Percentiles rank a stretch among this genome's conserved stretches.
phyloP scores from a whole-genome alignment of 1,284 basidiomycete species.

The Psilocybe mexicana region DNA sequence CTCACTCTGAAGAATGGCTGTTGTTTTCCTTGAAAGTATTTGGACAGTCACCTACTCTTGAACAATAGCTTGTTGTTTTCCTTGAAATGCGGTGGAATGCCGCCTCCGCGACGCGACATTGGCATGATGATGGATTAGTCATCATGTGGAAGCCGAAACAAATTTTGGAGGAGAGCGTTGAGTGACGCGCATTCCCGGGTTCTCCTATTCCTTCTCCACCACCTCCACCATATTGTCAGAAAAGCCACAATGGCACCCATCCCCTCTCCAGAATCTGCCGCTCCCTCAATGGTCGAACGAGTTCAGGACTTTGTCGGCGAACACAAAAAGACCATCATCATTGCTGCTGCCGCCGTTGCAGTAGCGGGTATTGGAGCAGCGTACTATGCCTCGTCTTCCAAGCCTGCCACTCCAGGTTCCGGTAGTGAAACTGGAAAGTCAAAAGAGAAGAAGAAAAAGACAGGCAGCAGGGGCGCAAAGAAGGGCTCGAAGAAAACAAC shows the following conservation, averaged over 20 bases:
- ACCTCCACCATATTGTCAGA: conserved; percentile 4
- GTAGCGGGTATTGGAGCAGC: conserved; percentile 74
- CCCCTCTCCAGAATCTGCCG: conserved; percentile 13
- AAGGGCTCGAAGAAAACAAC: conserved; percentile 52
- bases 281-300: conserved; percentile 50
- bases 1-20: too few relatives aligned
- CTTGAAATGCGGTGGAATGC: too few relatives aligned
- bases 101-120: too few relatives aligned
- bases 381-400: conserved; percentile 70
- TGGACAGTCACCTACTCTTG: too few relatives aligned
- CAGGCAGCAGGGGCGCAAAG: conserved; percentile 44
- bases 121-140: background rate
- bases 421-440: conserved; percentile 44
- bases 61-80: too few relatives aligned
- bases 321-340: conserved; percentile 70
- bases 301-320: conserved; percentile 71
- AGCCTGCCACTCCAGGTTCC: conserved; percentile 22
- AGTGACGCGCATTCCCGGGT: conserved; percentile 17
- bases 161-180: conserved; percentile 12
- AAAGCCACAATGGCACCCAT: conserved; percentile 11
- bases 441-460: conserved; percentile 52
- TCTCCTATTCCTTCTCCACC: conserved; percentile 9
- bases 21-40: too few relatives aligned
- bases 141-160: conserved; percentile 9
- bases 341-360: conserved; percentile 70